phyloP scores from a whole-genome alignment of 345 rosid species.

The Corymbia maculata region DNA sequence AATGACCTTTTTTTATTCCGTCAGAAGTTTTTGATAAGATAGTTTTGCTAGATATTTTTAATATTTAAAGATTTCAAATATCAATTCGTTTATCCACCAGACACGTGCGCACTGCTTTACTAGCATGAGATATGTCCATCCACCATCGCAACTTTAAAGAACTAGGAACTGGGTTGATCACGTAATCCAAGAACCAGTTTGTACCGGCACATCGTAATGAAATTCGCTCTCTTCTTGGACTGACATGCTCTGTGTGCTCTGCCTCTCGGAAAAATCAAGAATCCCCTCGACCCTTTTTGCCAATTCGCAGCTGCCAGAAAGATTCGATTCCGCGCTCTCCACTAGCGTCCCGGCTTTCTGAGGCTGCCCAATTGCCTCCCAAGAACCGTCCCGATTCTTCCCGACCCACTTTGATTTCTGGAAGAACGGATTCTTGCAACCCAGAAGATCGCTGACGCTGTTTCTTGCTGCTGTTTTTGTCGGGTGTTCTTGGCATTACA shows the following conservation, averaged over 20 bases:
- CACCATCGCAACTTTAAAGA: not conserved
- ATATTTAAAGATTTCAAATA: not conserved
- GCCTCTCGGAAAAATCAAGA: not conserved
- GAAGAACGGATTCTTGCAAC: not conserved
- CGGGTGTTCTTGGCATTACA: not conserved
- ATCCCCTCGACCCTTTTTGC: not conserved
- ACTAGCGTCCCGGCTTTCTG: not conserved
- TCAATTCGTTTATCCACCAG: not conserved
- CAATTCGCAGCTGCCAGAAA: not conserved
- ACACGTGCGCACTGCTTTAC: not conserved
- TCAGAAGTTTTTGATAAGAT: not conserved
- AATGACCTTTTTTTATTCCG: not conserved
- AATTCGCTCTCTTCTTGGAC: not conserved
- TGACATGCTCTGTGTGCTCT: not conserved
- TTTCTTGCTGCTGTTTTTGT: not conserved
- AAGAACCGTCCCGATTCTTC: not conserved
- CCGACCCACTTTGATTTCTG: not conserved
- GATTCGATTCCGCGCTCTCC: not conserved
- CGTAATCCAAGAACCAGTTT: not conserved
- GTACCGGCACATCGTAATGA: not conserved
- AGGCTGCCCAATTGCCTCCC: not conserved
- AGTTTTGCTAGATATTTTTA: not conserved
- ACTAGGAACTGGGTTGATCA: not conserved
- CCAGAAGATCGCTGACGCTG: not conserved
- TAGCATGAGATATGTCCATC: not conserved